Evolutionary conservation across 495 filamentous ascomycete genomes (phyloP), one percentile per base, ranked within the genome.

Genomic region (Penicillium paxilli): DNA sequence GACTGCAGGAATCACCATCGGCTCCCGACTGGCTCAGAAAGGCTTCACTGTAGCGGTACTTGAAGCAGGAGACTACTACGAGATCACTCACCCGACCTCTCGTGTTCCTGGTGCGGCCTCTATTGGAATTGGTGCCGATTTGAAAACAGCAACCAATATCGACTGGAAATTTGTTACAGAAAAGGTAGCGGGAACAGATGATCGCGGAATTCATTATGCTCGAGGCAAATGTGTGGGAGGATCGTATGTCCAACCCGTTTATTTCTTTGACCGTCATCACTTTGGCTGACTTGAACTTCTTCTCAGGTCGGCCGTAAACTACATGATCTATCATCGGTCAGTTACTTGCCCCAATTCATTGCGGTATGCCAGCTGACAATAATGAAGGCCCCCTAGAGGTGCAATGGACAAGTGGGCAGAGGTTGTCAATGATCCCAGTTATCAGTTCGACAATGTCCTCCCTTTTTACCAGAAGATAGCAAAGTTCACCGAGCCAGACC

Each of bases 21-120:
- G 73, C 0, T 61, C 71, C 9, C 70, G 78, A 8, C 67, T 82
- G 10, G 71, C 75, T 2, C 70, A 79, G 47, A 45, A 70, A 3
- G 53, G 55, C 0, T 65, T 57, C 20, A 53, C 50, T 3, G 72
- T 79, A 6, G 77, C 76, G 20, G 68, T 87, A 1, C 64, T 87
- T 16, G 85, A 87, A 65, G 83, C 84, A 5, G 84, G 85, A 0
- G 74, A 72, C 3, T 78, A 78, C 57, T 86, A 86, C 52, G 75
- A 86, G 61, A 46, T 67, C 10, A 72, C 73, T 6, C 57, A 57
- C 40, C 68, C 63, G 64, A 63, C 68, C 54, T 75, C 56, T 69
- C 78, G 54, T 37, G 67, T 86, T 5, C 83, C 82, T 0, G 75
- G 52, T 4, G 69, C 68, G 22, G 66, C 52, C 8, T 58, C 56